phyloP scores from a whole-genome alignment of 1,284 basidiomycete species.

The Tetrapyrgos nigripes region DNA sequence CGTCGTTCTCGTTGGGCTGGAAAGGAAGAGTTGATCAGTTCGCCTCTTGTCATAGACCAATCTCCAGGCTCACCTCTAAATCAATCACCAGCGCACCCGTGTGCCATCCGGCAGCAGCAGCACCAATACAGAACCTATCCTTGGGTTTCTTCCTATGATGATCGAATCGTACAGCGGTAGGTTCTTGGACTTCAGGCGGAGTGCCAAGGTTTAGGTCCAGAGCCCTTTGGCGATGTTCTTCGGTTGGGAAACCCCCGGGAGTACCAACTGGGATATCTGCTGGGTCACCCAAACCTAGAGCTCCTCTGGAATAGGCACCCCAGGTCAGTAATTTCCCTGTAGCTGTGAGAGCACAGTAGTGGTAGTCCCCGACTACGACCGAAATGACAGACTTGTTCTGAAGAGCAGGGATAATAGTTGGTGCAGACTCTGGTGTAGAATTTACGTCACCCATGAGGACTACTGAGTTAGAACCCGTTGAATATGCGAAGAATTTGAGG shows the following conservation, averaged over 20 bases:
- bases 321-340: conserved; percentile 83
- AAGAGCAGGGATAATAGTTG: conserved; percentile 71
- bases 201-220: conserved; percentile 30
- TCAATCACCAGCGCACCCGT: conserved; percentile 87
- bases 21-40: background rate
- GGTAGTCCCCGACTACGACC: conserved; percentile 89
- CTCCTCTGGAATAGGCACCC: conserved; percentile 82
- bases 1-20: conserved; percentile 31
- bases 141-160: conserved; percentile 52
- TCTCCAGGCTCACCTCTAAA: conserved; percentile 56
- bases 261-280: conserved; percentile 51
- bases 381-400: conserved; percentile 82
- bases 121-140: conserved; percentile 77
- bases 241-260: conserved; percentile 64
- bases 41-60: background rate
- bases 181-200: conserved; percentile 59
- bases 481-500: conserved; percentile 81
- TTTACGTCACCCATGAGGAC: conserved; percentile 67
- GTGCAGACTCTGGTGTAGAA: conserved; percentile 48
- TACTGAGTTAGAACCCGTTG: conserved; percentile 67
- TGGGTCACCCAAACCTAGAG: conserved; percentile 84
- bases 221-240: conserved; percentile 41
- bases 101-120: conserved; percentile 87
- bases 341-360: conserved; percentile 83
- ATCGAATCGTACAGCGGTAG: conserved; percentile 77